phyloP scores from a whole-genome alignment of 2,329 filamentous ascomycete species.

The Colletotrichum cordylinicola region DNA sequence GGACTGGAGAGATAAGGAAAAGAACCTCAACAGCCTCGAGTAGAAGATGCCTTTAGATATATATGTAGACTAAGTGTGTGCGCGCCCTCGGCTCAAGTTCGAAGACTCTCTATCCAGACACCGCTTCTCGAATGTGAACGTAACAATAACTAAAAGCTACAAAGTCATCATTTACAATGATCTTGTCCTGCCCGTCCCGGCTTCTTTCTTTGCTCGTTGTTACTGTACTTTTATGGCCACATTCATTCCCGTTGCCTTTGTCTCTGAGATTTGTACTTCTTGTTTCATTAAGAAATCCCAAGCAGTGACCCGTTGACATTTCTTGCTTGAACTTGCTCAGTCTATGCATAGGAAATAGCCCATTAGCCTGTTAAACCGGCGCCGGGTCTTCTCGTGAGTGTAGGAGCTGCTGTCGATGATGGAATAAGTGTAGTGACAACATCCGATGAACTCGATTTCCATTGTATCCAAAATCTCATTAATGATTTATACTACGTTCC shows the following conservation, averaged over 20 bases:
- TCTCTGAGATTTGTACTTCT: too few species aligned
- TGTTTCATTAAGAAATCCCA: too few species aligned
- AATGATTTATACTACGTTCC: too few species aligned
- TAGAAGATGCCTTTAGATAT: background rate
- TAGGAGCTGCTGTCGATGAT: too few species aligned
- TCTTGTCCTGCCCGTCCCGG: background rate
- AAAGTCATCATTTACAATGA: background rate
- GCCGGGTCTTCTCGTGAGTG: too few species aligned
- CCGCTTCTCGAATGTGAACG: background rate
- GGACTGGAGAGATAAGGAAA: background rate
- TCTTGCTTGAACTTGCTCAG: too few species aligned
- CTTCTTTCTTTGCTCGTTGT: background rate
- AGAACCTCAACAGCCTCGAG: background rate
- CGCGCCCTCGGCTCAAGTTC: background rate
- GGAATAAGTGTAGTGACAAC: too few species aligned
- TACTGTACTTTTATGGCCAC: background rate
- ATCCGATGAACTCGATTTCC: too few species aligned
- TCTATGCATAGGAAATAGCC: too few species aligned
- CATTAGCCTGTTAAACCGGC: too few species aligned
- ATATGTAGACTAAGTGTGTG: background rate
- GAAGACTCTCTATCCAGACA: background rate
- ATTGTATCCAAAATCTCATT: too few species aligned
- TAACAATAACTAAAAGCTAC: background rate
- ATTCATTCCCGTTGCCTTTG: too few species aligned
- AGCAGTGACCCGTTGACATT: background rate